Base-by-base conservation (phyloP, 176 grass and related monocot species). In the Oryza longistaminata region DNA sequence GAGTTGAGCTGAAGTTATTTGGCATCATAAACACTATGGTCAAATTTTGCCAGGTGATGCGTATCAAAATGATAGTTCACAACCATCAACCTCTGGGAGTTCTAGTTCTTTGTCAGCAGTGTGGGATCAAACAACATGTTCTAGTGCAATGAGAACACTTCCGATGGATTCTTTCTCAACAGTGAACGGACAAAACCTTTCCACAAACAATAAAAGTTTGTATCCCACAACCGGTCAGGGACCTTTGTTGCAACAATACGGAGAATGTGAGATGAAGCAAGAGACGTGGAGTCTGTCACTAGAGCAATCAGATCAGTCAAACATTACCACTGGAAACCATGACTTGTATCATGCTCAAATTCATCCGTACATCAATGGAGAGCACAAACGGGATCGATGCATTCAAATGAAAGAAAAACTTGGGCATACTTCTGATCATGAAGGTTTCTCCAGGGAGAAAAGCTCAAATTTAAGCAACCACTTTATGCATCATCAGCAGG, bases 71-170 rank as follows among this genome's bases (percentile, higher is more conserved):
- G 66, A 76, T 82, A 85, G 70, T 76, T 71, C 78, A 76, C 85
- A 90, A 68, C 66, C 77, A 33, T 90, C 68, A 11, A 81, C 71
- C 9, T 90, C 82, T 75, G 73, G 84, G 66, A 85, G 79, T 77
- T 85, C 78, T 78, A 88, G 74, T 74, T 74, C 81, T 70, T 68
- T 49, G 4, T 70, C 81, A 68, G 75, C 74, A 15, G 66, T 88
- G 25, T 80, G 72, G 88, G 92, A 77, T 76, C 78, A 43, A 82
- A 77, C 70, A 14, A 46, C 60, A 75, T 87, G 81, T 80, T 92
- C 85, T n/a, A 73, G 48, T 73, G 50, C 34, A 66, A 33, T 81
- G 71, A 70, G 75, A 60, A 68, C 64, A 75, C 81, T 37, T 58
- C 72, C 31, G 1, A 17, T 49, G 39, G 84, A 89, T 6, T 73